Evolutionary conservation across 2,329 filamentous ascomycete genomes (phyloP).

Genomic region (Aureobasidium sp.): DNA sequence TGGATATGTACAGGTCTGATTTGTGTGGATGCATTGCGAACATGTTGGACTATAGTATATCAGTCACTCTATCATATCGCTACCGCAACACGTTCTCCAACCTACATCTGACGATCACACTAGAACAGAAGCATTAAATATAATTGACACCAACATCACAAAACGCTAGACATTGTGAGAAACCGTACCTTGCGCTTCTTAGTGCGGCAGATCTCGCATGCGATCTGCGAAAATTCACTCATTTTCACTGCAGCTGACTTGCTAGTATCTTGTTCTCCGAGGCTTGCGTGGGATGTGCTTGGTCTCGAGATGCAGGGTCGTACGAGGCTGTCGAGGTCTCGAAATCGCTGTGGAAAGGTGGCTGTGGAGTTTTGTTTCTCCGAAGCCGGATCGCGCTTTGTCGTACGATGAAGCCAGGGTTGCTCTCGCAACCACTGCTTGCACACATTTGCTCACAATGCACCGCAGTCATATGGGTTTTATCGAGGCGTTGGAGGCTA

Average conservation of each 20-base stretch:
- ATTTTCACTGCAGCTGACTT: neutral
- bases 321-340: neutral
- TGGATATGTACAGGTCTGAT: neutral
- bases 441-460: neutral
- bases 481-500: no score
- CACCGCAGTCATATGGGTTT: no score
- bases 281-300: no score
- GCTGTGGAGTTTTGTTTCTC: constrained; percentile 5
- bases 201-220: neutral
- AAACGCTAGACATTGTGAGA: no score
- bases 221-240: neutral
- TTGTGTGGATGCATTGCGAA: neutral
- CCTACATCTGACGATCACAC: neutral
- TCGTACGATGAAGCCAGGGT: neutral
- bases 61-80: neutral
- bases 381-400: neutral
- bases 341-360: neutral
- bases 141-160: no score
- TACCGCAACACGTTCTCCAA: neutral
- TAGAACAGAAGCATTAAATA: neutral
- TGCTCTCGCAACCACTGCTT: neutral
- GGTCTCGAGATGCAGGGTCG: neutral
- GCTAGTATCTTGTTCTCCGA: neutral
- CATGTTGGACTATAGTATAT: neutral
- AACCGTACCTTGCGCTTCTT: constrained; percentile 5